Evolutionary conservation across 495 filamentous ascomycete species (phyloP).

Genomic region (Usnea hakonensis): DNA sequence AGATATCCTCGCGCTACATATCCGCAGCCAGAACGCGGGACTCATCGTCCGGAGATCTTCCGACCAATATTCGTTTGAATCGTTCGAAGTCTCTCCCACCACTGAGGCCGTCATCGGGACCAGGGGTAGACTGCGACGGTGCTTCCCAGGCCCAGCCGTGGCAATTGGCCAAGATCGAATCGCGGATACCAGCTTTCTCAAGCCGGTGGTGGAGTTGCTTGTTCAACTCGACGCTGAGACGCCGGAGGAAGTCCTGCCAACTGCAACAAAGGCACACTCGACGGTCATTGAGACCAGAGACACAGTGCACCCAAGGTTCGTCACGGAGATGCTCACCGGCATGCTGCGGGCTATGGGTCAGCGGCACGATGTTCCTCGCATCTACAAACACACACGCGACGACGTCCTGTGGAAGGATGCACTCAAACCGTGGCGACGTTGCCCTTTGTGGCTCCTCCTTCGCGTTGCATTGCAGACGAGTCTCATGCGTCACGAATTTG

Average conservation of each 20-base stretch:
- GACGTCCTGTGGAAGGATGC: constrained; percentile 43
- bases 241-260: constrained; percentile 27
- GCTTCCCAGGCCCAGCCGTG: constrained; percentile 45
- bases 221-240: constrained; percentile 30
- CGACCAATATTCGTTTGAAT: constrained; percentile 32
- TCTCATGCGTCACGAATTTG: constrained; percentile 9
- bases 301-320: constrained; percentile 40
- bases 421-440: constrained; percentile 43
- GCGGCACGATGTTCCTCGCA: constrained; percentile 23
- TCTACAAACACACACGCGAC: constrained; percentile 50
- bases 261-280: constrained; percentile 30
- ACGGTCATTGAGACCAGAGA: constrained; percentile 38
- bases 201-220: constrained; percentile 31
- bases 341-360: constrained; percentile 39
- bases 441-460: constrained; percentile 48
- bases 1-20: constrained; percentile 31
- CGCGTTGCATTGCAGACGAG: constrained; percentile 42
- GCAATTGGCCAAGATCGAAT: constrained; percentile 27
- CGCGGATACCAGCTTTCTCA: constrained; percentile 29
- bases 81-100: constrained; percentile 45
- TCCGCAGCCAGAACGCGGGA: constrained; percentile 49
- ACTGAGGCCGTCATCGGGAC: constrained; percentile 35
- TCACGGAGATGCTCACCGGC: constrained; percentile 44
- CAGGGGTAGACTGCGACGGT: constrained; percentile 39
- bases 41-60: constrained; percentile 35